Conservation (phyloP, 225 moss, liverwort and hornwort species). For the Asterella californica region DNA sequence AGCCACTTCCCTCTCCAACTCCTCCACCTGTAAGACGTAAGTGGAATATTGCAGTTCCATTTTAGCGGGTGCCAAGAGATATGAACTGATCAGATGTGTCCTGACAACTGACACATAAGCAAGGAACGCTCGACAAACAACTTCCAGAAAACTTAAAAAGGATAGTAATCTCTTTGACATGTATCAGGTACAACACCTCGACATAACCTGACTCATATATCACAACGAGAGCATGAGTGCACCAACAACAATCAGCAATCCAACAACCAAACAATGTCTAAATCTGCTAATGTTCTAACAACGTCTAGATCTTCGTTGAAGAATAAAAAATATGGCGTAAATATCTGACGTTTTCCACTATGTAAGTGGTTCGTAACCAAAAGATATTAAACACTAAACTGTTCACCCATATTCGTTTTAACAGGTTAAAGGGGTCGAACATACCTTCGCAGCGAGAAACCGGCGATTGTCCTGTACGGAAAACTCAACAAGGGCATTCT, state of each 20-base stretch:
- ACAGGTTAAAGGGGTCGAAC: too few species aligned
- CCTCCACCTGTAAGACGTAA: conserved; percentile 45
- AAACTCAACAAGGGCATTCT: conserved; percentile 44
- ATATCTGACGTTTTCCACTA: background rate
- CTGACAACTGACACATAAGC: background rate
- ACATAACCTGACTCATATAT: too few species aligned
- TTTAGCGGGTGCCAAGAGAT: background rate
- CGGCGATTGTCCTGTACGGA: conserved; percentile 43
- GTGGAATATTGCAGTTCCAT: background rate
- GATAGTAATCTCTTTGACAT: background rate
- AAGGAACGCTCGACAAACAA: background rate
- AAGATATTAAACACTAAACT: background rate
- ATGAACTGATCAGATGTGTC: background rate
- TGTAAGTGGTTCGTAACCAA: background rate
- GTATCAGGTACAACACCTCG: background rate
- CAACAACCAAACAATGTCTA: too few species aligned
- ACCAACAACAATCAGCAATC: too few species aligned
- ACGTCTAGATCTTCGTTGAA: background rate
- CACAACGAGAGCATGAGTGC: too few species aligned
- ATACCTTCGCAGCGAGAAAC: conserved; percentile 45
- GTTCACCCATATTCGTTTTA: background rate
- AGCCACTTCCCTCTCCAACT: conserved; percentile 55
- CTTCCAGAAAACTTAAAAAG: background rate
- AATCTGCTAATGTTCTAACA: background rate
- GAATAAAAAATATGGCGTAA: background rate